Percentiles rank a stretch among this genome's conserved stretches.
These are phyloP conservation scores for Cladophialophora bantiana DNA, from an alignment of 2,329 filamentous ascomycete species.

Conservation along the genomic window DNA sequence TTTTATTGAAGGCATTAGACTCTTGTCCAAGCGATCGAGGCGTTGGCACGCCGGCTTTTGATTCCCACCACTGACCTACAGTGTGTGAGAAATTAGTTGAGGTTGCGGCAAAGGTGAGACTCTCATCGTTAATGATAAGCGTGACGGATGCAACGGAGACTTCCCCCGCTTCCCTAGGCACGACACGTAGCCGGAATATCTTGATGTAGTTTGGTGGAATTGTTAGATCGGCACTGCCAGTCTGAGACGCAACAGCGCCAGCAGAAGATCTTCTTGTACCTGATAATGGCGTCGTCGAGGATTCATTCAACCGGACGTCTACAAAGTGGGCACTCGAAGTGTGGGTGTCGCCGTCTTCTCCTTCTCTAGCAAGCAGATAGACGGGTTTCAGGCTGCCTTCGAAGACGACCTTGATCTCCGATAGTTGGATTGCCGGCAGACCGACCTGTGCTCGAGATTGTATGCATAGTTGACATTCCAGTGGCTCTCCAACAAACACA, in stretches of 20 bases:
- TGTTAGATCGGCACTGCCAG: conserved; percentile 68
- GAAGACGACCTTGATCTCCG: conserved; percentile 60
- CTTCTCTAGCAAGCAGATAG: conserved; percentile 48
- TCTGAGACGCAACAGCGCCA: conserved; percentile 51
- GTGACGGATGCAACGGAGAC: conserved; percentile 70
- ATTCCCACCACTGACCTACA: conserved; percentile 53
- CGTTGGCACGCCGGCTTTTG: conserved; percentile 46
- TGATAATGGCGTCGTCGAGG: conserved; percentile 41
- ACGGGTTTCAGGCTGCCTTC: conserved; percentile 58
- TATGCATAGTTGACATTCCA: conserved; percentile 63
- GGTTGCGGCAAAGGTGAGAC: conserved; percentile 72
- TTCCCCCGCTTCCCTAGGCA: conserved; percentile 82
- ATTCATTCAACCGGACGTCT: conserved; percentile 47
- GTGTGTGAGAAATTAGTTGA: conserved; percentile 54
- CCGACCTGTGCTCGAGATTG: conserved; percentile 55
- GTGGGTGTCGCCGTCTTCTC: conserved; percentile 38
- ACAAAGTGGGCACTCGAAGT: conserved; percentile 43
- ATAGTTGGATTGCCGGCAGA: conserved; percentile 57
- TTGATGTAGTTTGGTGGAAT: conserved; percentile 71
- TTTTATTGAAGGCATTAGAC: conserved; percentile 57
- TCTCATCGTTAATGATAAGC: conserved; percentile 67
- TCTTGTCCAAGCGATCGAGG: conserved; percentile 53
- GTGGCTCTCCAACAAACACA: conserved; percentile 66
- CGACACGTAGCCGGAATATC: conserved; percentile 74
- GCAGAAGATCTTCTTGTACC: conserved; percentile 45